These are phyloP conservation scores for Penicillium mononematosum DNA, from an alignment of 495 filamentous ascomycete species.

Conservation along the genomic window DNA sequence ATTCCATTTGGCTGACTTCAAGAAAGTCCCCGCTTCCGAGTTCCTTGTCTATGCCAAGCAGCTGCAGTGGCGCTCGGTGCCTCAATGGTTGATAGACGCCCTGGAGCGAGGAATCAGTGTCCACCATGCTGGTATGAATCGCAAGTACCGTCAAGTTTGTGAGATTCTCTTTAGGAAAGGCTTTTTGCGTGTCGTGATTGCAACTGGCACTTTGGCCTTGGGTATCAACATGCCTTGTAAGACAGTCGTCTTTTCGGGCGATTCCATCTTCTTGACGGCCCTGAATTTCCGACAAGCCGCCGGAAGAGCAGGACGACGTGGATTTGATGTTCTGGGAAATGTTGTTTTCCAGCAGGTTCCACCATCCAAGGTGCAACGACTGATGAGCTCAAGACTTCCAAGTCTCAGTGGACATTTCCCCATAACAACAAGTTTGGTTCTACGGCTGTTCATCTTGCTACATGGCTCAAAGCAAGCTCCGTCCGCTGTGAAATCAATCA, in stretches of 20 bases:
- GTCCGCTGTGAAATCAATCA: conserved; percentile 60
- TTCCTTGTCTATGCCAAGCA: conserved; percentile 47
- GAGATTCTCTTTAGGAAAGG: conserved; percentile 66
- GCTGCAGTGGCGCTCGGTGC: conserved; percentile 39
- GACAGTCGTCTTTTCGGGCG: conserved; percentile 73
- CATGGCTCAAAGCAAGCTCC: conserved; percentile 60
- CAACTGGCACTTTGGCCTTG: conserved; percentile 71
- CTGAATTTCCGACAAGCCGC: conserved; percentile 74
- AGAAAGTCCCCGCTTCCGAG: conserved; percentile 52
- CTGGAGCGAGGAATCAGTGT: conserved; percentile 67
- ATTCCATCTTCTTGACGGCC: conserved; percentile 68
- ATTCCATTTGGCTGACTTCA: conserved; percentile 65
- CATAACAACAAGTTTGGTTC: conserved; percentile 67
- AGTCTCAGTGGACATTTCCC: conserved; percentile 77
- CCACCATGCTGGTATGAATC: conserved; percentile 77
- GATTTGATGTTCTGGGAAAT: conserved; percentile 78
- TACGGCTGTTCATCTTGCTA: conserved; percentile 65
- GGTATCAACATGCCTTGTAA: conserved; percentile 88
- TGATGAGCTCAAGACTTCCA: conserved; percentile 69
- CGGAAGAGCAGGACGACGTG: conserved; percentile 74
- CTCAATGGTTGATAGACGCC: conserved; percentile 50
- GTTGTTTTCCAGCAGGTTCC: conserved; percentile 69
- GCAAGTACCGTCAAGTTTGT: conserved; percentile 65
- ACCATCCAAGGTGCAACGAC: conserved; percentile 52
- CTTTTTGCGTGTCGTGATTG: conserved; percentile 68